phyloP scores from a whole-genome alignment of 202 grass and related monocot species.

The Carex sylvatica region DNA sequence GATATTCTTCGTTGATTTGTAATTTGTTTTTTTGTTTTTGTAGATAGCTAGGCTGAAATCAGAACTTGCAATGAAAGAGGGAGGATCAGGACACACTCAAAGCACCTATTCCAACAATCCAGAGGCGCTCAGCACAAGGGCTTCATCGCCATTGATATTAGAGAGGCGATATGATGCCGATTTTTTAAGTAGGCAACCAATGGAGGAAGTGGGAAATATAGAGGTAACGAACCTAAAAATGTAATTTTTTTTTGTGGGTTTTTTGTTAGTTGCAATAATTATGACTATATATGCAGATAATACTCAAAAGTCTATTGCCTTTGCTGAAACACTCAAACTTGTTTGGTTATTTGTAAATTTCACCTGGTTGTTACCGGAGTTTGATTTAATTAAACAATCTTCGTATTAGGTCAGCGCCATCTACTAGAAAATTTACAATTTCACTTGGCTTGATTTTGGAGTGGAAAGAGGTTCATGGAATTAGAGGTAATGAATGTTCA shows the following conservation, averaged over 20 bases:
- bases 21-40: constrained; percentile 7
- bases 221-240: constrained; percentile 48
- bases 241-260: neutral
- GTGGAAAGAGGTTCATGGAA: neutral
- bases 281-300: neutral
- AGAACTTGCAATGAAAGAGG: constrained; percentile 77
- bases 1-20: constrained; percentile 14
- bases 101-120: constrained; percentile 39
- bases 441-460: neutral
- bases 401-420: neutral
- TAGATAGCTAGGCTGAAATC: constrained; percentile 79
- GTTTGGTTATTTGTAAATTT: constrained; percentile 6
- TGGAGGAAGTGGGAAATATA: constrained; percentile 98
- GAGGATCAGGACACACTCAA: constrained; percentile 46
- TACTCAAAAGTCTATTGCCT: neutral
- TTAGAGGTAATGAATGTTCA: neutral
- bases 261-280: constrained; percentile 3
- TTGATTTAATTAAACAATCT: neutral
- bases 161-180: constrained; percentile 48
- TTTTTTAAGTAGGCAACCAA: constrained; percentile 68
- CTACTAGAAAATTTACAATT: neutral
- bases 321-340: neutral
- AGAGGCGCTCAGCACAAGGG: constrained; percentile 48
- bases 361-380: neutral
- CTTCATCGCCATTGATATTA: constrained; percentile 53